These are phyloP conservation scores for Endocladia muricata DNA, from an alignment of 31 red algal genomes.

Conservation along the genomic window DNA sequence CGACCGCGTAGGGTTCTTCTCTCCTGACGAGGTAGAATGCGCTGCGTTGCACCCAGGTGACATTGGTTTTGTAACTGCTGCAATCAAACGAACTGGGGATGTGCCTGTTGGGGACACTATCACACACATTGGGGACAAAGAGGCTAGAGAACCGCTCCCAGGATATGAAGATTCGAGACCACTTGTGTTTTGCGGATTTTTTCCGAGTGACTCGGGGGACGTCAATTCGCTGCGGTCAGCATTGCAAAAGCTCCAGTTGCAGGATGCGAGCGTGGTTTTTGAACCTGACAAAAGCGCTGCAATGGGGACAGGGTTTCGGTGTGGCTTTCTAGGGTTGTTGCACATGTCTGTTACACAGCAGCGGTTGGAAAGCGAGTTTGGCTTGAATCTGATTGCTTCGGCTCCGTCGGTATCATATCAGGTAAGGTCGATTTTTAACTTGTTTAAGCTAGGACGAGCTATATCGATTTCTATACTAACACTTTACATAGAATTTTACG, in stretches of 20 bases:
- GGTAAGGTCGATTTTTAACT: conserved; percentile 7
- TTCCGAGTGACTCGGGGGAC: conserved; percentile 54
- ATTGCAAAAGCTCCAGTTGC: conserved; percentile 76
- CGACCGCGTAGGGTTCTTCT: conserved; percentile 66
- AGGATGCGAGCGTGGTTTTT: conserved; percentile 70
- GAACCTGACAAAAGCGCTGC: conserved; percentile 75
- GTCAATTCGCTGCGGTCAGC: conserved; percentile 56
- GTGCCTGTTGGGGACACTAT: conserved; percentile 90
- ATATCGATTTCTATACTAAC: neutral
- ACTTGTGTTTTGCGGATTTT: conserved; percentile 78
- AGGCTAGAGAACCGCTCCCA: conserved; percentile 32
- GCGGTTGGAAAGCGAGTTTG: conserved; percentile 3
- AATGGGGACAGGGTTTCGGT: conserved; percentile 87
- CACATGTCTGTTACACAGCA: conserved; percentile 61
- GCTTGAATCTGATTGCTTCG: conserved; percentile 28
- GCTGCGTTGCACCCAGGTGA: conserved; percentile 65
- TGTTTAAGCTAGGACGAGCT: neutral
- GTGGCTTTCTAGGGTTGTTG: conserved; percentile 84
- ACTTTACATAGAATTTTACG: neutral
- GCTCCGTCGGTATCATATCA: conserved; percentile 69
- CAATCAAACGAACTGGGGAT: conserved; percentile 68
- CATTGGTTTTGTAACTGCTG: conserved; percentile 77
- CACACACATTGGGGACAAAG: conserved; percentile 40
- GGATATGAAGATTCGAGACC: conserved; percentile 62
- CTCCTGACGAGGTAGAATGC: conserved; percentile 57